Base-by-base conservation (phyloP, 441 rosid genomes). In the Croton laevigatus region DNA sequence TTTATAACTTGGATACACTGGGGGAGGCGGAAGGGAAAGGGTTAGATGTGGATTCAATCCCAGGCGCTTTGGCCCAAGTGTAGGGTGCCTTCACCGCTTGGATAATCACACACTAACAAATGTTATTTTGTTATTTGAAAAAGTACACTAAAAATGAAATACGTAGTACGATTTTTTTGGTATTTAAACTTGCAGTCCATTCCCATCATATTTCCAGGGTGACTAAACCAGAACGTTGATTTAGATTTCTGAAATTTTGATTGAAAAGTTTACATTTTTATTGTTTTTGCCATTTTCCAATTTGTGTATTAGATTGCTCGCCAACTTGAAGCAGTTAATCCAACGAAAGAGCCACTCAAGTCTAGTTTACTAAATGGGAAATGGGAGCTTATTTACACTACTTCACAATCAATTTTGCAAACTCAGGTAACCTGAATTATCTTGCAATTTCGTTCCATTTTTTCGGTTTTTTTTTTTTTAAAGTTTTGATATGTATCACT, bases 361-460 rank as follows among this genome's bases (percentile, higher is more conserved):
- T 91, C 97, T 62, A 82, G 75, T 70, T 83, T 91, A 23, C 48
- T 90, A 8, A 79, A 88, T 83, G 97, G 98, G 38, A 92, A 94
- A 79, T 92, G 99, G 97, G 97, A 94, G 84, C 97, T 94, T 68
- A 77, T 92, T 64, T 92, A 89, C 73, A 94, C 99, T 14, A 94
- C 99, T 49, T 94, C 98, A 54, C 79, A 78, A 65, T 92, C 97
- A 5, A 89, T 93, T 78, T 71, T 91, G 72, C 94, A 91, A 69
- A 89, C 90, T 20, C 79, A 90, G 89, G 97, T 91, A 62, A 68
- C 36, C 36, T 60, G 45, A 53, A 27, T 32, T 55, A 32, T 22
- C 2, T 1, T 37, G 36, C 1, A 7, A 57, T 48, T 44, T 49
- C 17, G 44, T 46, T 37, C 32, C 32, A 27, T 16, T 13, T 36